Evolutionary conservation across 768 basidiomycete genomes (phyloP), one percentile per base, ranked within the genome.

Genomic region (Tephrocybe sp.): DNA sequence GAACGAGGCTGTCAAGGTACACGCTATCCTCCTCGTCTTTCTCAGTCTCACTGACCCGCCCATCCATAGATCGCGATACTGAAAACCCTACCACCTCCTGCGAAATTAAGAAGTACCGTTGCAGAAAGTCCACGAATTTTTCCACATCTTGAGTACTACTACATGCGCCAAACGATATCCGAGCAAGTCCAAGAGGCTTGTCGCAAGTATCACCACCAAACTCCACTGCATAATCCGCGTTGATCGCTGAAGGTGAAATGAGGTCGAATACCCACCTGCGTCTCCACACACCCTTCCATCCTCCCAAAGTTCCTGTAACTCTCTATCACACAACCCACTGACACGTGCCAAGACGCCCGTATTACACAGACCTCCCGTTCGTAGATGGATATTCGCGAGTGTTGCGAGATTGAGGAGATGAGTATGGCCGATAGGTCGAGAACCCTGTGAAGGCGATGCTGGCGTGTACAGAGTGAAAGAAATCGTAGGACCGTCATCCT

Each of bases 131-230:
- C 8, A 55, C 41, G 18, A 55, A 52, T 18, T 45, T 55, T 2
- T 45, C 16, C 13, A 55, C 39, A 42, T 55, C 54, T 24, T 46
- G 43, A 15, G 41, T 21, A 6, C 47, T 49, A 35, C 55, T 56
- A 35, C 51, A 42, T 2, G 55, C 47, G 18, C 55, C 55, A n/a
- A 56, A 56, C 26, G 55, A 56, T 38, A 56, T 49, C 25, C 55
- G 42, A 18, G 44, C 47, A 11, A 56, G 39, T 1, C 55, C 55
- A 19, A 56, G 51, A 1, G 25, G 47, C 34, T 56, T 56, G 15
- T 38, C 37, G 19, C 24, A 21, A 6, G 42, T 43, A 6, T 49
- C 27, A n/a, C 55, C 55, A 7, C 55, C 55, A 39, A 56, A 56
- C 21, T 56, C 54, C 32, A 51, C 54, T 55, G 18, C 12, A 19